Base-by-base conservation (phyloP, 1,284 basidiomycete species). In the Cystobasidiaceae sp. region DNA sequence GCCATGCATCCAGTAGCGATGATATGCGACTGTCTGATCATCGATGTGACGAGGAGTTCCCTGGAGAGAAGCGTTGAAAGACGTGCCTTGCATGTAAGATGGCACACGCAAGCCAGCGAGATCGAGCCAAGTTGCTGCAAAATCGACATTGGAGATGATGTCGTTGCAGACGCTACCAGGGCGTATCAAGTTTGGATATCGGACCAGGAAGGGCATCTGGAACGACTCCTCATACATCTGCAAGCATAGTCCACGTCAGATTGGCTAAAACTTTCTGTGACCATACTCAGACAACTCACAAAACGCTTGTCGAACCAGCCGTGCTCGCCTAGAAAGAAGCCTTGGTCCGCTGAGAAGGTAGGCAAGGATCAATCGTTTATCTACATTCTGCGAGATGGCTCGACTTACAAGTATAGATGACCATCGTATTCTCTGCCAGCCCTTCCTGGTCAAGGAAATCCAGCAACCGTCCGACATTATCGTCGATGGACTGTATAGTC, bases 281-380 rank as follows among this genome's bases (percentile, higher is more conserved):
- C 11, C n/a, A n/a, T 11, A 39, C 11, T n/a, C n/a, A 9, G 9
- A 9, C n/a, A 11, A 9, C 37, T 39, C n/a, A 39, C 37, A 67
- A 71, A 71, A 9, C 71, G 69, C 60, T 71, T 71, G 64, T 71
- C 71, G 63, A 71, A 71, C 71, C 69, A 71, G 34, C 69, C 69
- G 58, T 71, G 69, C 32, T 71, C 71, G 37, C 70, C 69, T 8
- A 71, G 57, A 63, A 69, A 70, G 58, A 71, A 71, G 13, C 67
- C 67, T 54, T 70, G 67, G 56, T 39, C 37, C 44, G 43, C 41
- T 13, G 4, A 19, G 4, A 9, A 23, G 7, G n/a, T n/a, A n/a
- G n/a, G n/a, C n/a, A n/a, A n/a, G n/a, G n/a, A n/a, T n/a, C n/a
- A n/a, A n/a, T n/a, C n/a, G n/a, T n/a, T n/a, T n/a, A n/a, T n/a